Percentiles rank a stretch among this genome's conserved stretches.
These are phyloP conservation scores for Asclepias syriaca DNA, from an alignment of 257 asterid genomes.

Conservation along the genomic window DNA sequence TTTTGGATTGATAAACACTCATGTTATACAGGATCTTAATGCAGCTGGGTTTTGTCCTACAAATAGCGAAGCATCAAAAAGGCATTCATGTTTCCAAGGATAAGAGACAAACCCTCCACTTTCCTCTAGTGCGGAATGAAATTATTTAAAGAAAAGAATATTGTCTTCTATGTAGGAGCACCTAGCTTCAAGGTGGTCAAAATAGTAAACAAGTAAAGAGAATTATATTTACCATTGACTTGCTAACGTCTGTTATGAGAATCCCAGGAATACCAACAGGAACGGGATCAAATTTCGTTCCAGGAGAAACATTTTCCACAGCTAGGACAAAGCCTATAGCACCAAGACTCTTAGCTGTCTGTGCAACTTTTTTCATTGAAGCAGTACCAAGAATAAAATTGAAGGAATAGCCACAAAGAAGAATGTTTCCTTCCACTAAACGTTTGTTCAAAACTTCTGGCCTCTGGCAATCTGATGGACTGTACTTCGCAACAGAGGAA, in stretches of 20 bases:
- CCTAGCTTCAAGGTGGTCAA: slow-evolving; percentile 3
- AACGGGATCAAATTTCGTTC: slow-evolving; percentile 87
- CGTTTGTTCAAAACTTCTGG: slow-evolving; percentile 85
- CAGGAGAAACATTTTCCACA: slow-evolving; percentile 91
- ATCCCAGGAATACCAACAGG: slow-evolving; percentile 88
- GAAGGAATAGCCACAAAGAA: slow-evolving; percentile 96
- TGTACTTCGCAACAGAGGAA: slow-evolving; percentile 55
- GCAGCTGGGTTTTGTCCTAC: neutral
- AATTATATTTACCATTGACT: slow-evolving; percentile 57
- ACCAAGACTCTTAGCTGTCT: slow-evolving; percentile 85
- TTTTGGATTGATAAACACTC: neutral
- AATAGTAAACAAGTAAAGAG: slow-evolving; percentile 16
- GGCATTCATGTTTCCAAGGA: neutral
- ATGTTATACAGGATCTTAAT: neutral
- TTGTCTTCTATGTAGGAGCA: neutral
- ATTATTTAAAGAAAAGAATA: neutral
- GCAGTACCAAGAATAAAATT: slow-evolving; percentile 86
- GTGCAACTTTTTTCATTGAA: slow-evolving; percentile 69
- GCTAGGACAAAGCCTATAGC: slow-evolving; percentile 96
- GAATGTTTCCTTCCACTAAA: slow-evolving; percentile 84
- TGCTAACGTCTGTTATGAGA: slow-evolving; percentile 63
- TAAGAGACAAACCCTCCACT: neutral
- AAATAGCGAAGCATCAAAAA: neutral
- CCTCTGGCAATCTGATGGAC: slow-evolving; percentile 87
- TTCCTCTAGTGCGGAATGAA: neutral